Evolutionary conservation across 129 eudicot genomes (phyloP), one percentile per base, ranked within the genome.

Genomic region (Heracleum sosnowskyi): DNA sequence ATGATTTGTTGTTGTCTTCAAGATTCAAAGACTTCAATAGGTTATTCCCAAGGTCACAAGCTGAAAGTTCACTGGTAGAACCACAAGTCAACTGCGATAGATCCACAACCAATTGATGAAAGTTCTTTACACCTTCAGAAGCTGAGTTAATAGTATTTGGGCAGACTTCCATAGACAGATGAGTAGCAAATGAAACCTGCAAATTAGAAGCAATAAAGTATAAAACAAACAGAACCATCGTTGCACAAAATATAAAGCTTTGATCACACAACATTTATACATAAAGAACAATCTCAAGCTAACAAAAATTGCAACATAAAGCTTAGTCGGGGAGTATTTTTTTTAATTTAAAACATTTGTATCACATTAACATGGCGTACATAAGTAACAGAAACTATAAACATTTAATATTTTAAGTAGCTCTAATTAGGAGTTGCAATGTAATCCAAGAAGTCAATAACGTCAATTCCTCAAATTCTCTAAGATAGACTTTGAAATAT

Each of bases 111-210:
- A 76, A 74, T 75, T 84, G 87, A 60, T 45, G 53, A 78, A 80
- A 69, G 75, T 82, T 82, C 72, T 83, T 78, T 47, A 79, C 42
- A 80, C 79, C 86, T 75, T 84, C 87, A 72, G 84, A 68, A 79
- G 74, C 83, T 49, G 86, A 74, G 74, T 79, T 70, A 46, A 36
- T 82, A 75, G 36, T 40, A 78, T 83, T 82, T 78, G 84, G 79
- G 77, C 85, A 83, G 76, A 84, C 46, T 70, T 92, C 91, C 96
- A 92, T 92, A 62, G 80, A 82, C 75, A 42, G 60, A 85, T 18
- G 71, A 66, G 86, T 80, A 78, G 86, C 80, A 69, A 79, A 9
- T 3, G 37, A 53, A 73, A 41, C 13, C 33, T 28, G 78, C 6
- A 20, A 49, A 37, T 46, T 44, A 4, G 26, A 71, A 77, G 26